Conservation (phyloP, 2,329 filamentous ascomycete genomes). For the Phialophora chinensis region DNA sequence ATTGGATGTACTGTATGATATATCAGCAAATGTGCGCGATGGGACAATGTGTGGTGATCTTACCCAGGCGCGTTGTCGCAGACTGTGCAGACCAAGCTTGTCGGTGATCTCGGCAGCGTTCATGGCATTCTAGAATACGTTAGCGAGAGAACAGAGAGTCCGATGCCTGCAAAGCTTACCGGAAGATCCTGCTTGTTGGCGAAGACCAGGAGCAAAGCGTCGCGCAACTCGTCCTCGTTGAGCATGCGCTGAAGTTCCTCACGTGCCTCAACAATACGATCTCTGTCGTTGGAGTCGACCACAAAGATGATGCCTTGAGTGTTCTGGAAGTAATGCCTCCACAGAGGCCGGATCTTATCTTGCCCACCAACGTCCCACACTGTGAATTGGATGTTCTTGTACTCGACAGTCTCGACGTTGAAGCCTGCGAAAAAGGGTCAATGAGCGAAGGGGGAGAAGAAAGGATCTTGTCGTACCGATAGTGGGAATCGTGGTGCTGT, state of each 20-base stretch:
- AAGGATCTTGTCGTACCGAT: conserved; percentile 68
- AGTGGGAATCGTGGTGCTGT: conserved; percentile 98
- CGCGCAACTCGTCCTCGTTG: conserved; percentile 97
- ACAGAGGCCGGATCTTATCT: conserved; percentile 99
- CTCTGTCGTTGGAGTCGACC: conserved; percentile 97
- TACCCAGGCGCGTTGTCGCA: conserved; percentile 99
- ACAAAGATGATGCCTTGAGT: conserved; percentile 99
- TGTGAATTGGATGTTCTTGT: conserved; percentile 99
- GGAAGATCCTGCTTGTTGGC: conserved; percentile 99
- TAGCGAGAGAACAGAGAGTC: conserved; percentile 7
- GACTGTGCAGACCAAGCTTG: conserved; percentile 98
- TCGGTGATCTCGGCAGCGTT: conserved; percentile 99
- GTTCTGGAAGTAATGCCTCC: conserved; percentile 99
- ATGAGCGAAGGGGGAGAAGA: conserved; percentile 18
- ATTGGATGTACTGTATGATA: conserved; percentile 86
- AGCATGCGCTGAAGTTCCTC: conserved; percentile 98
- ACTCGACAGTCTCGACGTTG: conserved; percentile 99
- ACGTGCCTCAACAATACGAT: conserved; percentile 94
- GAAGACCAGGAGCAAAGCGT: conserved; percentile 95
- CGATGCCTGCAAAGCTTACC: conserved; percentile 63
- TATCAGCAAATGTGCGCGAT: conserved; percentile 39
- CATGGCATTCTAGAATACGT: conserved; percentile 84
- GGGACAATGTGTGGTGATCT: conserved; percentile 45
- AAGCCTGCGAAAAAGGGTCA: conserved; percentile 67
- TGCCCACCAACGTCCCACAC: conserved; percentile 99